These are phyloP conservation scores for Sequoia sempervirens DNA, from an alignment of 75 land plant genomes.

Conservation along the genomic window DNA sequence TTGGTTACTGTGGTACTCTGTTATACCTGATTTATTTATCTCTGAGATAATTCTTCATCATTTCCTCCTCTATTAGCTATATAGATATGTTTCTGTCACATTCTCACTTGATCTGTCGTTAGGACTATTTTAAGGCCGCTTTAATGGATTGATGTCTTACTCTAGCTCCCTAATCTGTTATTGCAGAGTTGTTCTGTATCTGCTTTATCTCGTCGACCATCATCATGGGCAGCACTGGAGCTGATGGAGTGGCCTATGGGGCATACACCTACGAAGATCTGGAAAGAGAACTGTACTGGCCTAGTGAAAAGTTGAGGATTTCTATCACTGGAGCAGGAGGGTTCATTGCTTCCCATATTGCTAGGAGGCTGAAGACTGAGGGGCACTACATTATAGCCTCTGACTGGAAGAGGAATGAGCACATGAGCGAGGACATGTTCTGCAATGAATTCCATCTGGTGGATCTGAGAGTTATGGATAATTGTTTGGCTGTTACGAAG, in stretches of 20 bases:
- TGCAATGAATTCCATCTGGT: slow-evolving; percentile 92
- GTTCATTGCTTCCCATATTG: slow-evolving; percentile 88
- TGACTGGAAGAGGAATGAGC: slow-evolving; percentile 97
- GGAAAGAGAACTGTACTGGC: slow-evolving; percentile 91
- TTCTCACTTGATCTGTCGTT: not conserved
- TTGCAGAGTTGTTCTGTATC: not conserved
- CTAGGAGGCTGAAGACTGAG: slow-evolving; percentile 74
- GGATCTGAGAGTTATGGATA: slow-evolving; percentile 93
- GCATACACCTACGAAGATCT: slow-evolving; percentile 66
- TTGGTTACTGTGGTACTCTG: not conserved
- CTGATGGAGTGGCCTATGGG: slow-evolving; percentile 42
- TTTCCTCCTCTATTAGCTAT: not conserved
- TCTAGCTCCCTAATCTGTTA: not conserved
- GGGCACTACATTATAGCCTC: slow-evolving; percentile 92
- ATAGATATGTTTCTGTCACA: not conserved
- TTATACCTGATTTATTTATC: not conserved
- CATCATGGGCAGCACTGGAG: slow-evolving; percentile 36
- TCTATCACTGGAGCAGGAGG: slow-evolving; percentile 94
- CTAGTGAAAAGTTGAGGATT: slow-evolving; percentile 63
- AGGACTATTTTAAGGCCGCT: no score
- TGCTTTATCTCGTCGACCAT: not conserved
- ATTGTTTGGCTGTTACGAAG: slow-evolving; percentile 72
- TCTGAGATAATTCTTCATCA: not conserved
- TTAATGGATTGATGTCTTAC: no score
- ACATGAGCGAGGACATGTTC: slow-evolving; percentile 97